Percentiles rank a stretch among this genome's conserved stretches.
Evolutionary conservation across 495 filamentous ascomycete species (phyloP).

Genomic region (Podospora pseudoanserina): DNA sequence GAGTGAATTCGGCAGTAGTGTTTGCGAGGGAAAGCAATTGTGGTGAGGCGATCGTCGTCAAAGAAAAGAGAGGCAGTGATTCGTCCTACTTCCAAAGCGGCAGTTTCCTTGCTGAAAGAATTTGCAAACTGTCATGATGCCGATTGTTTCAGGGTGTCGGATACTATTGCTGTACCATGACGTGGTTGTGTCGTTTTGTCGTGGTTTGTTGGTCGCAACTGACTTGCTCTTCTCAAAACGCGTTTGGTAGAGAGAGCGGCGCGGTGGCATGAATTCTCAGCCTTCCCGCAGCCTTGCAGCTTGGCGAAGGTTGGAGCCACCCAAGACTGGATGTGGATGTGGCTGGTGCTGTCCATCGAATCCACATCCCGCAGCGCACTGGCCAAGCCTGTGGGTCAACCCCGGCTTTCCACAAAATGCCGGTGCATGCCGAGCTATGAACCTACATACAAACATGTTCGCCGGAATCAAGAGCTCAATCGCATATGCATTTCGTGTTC

Average conservation of each 20-base stretch:
- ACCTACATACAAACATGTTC: background rate
- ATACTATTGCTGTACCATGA: background rate
- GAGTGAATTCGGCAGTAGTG: background rate
- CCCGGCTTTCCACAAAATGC: background rate
- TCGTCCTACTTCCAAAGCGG: slow-evolving; percentile 57
- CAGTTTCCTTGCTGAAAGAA: slow-evolving; percentile 73
- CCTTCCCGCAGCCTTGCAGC: slow-evolving; percentile 17
- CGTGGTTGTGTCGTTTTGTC: background rate
- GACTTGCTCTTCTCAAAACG: background rate
- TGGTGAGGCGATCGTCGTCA: background rate
- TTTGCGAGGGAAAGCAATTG: background rate
- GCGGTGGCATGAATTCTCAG: background rate
- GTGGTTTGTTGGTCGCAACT: background rate
- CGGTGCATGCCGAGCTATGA: background rate
- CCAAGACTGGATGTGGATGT: background rate
- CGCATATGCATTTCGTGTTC: background rate
- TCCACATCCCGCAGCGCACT: background rate
- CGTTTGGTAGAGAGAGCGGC: slow-evolving; percentile 1
- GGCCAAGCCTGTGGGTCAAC: background rate
- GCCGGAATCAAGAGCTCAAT: background rate
- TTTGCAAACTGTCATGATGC: slow-evolving; percentile 59
- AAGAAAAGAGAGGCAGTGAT: slow-evolving; percentile 9
- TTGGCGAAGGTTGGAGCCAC: slow-evolving; percentile 7
- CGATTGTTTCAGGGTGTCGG: background rate
- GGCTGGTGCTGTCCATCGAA: background rate